Evolutionary conservation across 345 rosid genomes (phyloP).

Genomic region (Hypericum perforatum): DNA sequence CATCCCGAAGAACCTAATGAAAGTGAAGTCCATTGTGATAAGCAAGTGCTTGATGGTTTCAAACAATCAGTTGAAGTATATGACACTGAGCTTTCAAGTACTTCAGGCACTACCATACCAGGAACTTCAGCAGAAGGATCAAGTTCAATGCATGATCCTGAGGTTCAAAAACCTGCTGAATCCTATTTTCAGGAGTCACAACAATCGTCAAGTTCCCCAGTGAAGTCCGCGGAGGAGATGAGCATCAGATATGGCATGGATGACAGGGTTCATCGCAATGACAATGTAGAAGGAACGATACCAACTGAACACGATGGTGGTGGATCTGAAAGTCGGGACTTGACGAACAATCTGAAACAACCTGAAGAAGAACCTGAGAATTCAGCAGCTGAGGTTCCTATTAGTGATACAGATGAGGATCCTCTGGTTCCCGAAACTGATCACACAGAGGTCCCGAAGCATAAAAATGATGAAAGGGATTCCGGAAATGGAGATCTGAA

Average conservation of each 20-base stretch:
- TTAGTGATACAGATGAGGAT: too few relatives aligned
- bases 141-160: slow-evolving; percentile 4
- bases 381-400: too few relatives aligned
- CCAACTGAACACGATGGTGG: neutral
- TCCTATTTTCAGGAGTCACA: slow-evolving; percentile 16
- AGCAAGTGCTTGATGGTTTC: slow-evolving; percentile 9
- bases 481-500: too few relatives aligned
- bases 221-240: neutral
- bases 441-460: too few relatives aligned
- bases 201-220: slow-evolving; percentile 18
- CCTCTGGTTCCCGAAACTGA: too few relatives aligned
- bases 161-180: slow-evolving; percentile 12
- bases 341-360: too few relatives aligned
- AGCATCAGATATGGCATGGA: neutral
- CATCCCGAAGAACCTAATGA: slow-evolving; percentile 20
- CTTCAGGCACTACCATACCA: slow-evolving; percentile 8
- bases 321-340: neutral
- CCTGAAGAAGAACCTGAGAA: too few relatives aligned
- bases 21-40: slow-evolving; percentile 6
- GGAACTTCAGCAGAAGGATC: slow-evolving; percentile 7
- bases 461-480: too few relatives aligned
- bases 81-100: neutral
- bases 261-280: neutral
- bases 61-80: slow-evolving; percentile 4
- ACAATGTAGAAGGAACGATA: neutral